Conservation (phyloP, 768 basidiomycete species). For the Obba rivulosa region DNA sequence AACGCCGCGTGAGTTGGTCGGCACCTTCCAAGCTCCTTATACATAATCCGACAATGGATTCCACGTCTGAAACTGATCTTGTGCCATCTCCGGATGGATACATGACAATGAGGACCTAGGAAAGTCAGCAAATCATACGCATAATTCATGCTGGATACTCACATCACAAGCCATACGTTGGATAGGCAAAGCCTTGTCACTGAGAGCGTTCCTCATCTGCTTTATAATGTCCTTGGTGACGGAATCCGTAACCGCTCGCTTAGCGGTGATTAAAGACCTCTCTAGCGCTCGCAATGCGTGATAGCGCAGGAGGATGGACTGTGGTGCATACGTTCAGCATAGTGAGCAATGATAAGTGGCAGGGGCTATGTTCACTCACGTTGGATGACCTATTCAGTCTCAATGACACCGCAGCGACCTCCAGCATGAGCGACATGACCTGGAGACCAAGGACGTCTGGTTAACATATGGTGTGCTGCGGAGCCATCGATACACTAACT, state of each 20-base stretch:
- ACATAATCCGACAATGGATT: conserved; percentile 61
- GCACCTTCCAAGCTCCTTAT: conserved; percentile 73
- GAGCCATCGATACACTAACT: conserved; percentile 38
- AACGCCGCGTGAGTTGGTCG: conserved; percentile 78
- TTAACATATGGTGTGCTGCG: background rate
- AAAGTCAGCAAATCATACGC: background rate
- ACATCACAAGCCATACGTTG: conserved; percentile 84
- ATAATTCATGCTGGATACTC: conserved; percentile 11
- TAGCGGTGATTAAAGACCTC: conserved; percentile 78
- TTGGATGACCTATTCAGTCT: conserved; percentile 69
- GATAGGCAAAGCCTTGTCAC: conserved; percentile 79
- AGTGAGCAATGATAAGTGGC: background rate
- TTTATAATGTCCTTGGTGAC: conserved; percentile 79
- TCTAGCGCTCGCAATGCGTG: conserved; percentile 72
- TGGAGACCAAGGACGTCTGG: conserved; percentile 25
- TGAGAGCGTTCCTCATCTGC: conserved; percentile 66
- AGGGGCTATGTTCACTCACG: conserved; percentile 39
- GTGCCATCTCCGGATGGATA: conserved; percentile 53
- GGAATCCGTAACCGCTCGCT: conserved; percentile 78
- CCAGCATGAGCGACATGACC: conserved; percentile 95
- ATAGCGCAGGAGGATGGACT: conserved; percentile 81
- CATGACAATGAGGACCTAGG: conserved; percentile 49
- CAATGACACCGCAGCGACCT: conserved; percentile 62
- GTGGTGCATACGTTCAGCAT: background rate
- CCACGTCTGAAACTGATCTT: conserved; percentile 66